phyloP scores from a whole-genome alignment of 2,329 filamentous ascomycete genomes.

The Pestalotiopsis sp. region DNA sequence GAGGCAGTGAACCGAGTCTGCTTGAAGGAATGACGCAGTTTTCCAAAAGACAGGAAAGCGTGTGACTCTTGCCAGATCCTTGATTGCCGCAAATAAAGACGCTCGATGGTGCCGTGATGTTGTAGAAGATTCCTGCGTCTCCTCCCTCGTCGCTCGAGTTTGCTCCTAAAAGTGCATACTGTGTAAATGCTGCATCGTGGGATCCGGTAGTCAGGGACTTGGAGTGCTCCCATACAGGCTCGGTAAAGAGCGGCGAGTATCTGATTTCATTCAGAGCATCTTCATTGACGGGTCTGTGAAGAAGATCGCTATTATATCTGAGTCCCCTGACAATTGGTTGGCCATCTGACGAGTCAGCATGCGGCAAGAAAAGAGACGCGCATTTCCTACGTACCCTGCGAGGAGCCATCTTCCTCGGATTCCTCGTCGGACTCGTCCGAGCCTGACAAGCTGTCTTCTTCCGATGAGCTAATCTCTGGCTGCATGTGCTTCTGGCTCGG shows the following conservation, averaged over 20 bases:
- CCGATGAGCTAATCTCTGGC: no score
- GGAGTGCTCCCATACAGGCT: slow-evolving; percentile 17
- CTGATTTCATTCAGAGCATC: slow-evolving; percentile 20
- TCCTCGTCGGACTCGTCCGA: not conserved
- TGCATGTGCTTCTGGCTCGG: no score
- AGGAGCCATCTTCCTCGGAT: not conserved
- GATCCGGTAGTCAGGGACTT: not conserved
- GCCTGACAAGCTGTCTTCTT: not conserved
- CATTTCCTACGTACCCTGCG: not conserved
- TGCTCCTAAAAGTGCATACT: slow-evolving; percentile 25
- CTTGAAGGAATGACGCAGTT: slow-evolving; percentile 53
- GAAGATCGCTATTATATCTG: slow-evolving; percentile 13
- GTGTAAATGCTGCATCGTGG: slow-evolving; percentile 16
- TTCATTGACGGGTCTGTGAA: slow-evolving; percentile 9
- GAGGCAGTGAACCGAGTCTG: slow-evolving; percentile 44
- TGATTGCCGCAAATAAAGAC: slow-evolving; percentile 67
- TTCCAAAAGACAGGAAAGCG: slow-evolving; percentile 57
- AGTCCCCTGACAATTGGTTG: not conserved
- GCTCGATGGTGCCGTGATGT: slow-evolving; percentile 54
- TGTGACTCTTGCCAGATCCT: slow-evolving; percentile 67
- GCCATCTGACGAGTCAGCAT: no score
- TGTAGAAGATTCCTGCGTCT: slow-evolving; percentile 43
- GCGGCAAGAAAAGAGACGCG: no score
- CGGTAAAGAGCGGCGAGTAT: slow-evolving; percentile 22
- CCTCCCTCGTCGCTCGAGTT: not conserved